A percentile compares a stretch with the other conserved stretches of the same genome.
Conservation (phyloP, 345 rosid species). For the Eucalyptus sp. region DNA sequence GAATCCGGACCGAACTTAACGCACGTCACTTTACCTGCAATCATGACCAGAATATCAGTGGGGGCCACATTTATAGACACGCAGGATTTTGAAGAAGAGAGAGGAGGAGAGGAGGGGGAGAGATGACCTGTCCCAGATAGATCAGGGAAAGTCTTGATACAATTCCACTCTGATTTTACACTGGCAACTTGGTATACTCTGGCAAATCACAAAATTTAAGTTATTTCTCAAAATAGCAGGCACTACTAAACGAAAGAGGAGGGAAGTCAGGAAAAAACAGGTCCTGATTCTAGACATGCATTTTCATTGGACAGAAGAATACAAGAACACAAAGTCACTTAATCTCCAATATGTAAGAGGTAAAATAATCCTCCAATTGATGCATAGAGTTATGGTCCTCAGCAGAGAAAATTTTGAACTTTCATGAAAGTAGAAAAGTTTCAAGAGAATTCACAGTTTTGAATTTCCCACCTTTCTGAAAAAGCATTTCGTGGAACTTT, state of each 20-base stretch:
- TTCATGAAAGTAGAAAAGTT: not conserved
- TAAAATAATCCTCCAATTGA: not conserved
- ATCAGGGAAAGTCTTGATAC: constrained; percentile 16
- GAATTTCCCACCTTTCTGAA: not conserved
- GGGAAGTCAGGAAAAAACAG: not conserved
- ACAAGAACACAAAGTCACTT: not conserved
- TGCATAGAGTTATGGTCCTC: not conserved
- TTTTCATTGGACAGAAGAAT: not conserved
- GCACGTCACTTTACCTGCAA: constrained; percentile 66
- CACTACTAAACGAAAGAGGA: not conserved
- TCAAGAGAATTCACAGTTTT: not conserved
- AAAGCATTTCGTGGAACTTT: not conserved
- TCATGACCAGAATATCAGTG: not conserved
- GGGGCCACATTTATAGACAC: not conserved
- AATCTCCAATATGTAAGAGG: not conserved
- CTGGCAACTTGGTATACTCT: constrained; percentile 86
- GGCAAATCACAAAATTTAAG: not conserved
- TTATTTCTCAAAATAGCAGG: not conserved
- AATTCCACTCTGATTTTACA: constrained; percentile 93
- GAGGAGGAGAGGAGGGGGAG: not conserved
- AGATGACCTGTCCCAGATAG: constrained; percentile 75
- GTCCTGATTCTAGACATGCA: not conserved
- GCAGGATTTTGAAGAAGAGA: not conserved
- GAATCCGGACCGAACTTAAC: constrained; percentile 89
- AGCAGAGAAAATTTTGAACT: not conserved